Evolutionary conservation across 2,329 filamentous ascomycete genomes (phyloP), one percentile per base, ranked within the genome.

Genomic region (Monosporascus sp.): DNA sequence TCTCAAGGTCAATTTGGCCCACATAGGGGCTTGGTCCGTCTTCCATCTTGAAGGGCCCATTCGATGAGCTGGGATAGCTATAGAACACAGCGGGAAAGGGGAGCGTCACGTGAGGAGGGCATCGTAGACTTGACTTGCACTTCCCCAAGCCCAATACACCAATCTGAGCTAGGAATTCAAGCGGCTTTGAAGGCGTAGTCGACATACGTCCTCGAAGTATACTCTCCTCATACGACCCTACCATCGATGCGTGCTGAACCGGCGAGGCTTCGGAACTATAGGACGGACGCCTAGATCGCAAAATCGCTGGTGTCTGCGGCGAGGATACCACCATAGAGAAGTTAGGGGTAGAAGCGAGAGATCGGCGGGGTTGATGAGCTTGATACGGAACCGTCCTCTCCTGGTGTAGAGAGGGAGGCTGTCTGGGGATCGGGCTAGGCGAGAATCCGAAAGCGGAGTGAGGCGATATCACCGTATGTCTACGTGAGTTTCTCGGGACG

Each of bases 1-100:
- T 91, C 63, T 97, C 92, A 22, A 99, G 75, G 66, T 97, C 93
- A 50, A 99, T 87, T 59, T 92, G 84, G 6, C 94, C 94, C 16
- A 97, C 94, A 66, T 99, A 99, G 0, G 94, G 94, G 66, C 93
- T 97, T 3, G 93, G 94, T 3, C 90, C 92, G 64, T 97, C 91
- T 52, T 92, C 87, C 3, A 80, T 78, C 27, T 84, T 87, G 4
- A 77, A 84, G 41, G 79, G 80, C 24, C 81, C 85, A 60, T 81
- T 78, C 2, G 79, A 80, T 1, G 86, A 87, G 50, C 79, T 86
- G 20, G 84, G 83, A 68, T 97, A 97, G 72, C 88, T 96, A 74
- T 97, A 99, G 65, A 97, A 99, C 1, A 97, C 93, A 2, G 93
- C 94, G 2, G 91, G 90, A 64, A 97, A 97, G 0, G 91, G 87